phyloP scores from a whole-genome alignment of 2,329 filamentous ascomycete genomes.

The Trichophyton verrucosum region DNA sequence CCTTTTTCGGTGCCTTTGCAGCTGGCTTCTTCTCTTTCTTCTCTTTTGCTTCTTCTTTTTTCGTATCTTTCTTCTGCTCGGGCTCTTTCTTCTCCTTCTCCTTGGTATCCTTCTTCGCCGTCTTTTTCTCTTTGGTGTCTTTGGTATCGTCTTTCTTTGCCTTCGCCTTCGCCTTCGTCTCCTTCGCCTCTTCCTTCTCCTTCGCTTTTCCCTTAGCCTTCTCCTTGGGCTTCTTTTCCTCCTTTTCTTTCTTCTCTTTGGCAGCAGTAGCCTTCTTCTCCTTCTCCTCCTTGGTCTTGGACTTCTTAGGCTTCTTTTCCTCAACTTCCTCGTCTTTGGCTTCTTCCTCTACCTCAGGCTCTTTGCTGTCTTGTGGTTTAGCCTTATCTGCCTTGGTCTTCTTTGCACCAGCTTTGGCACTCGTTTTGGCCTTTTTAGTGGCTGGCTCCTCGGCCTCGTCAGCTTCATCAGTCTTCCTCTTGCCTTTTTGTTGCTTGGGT shows the following conservation, averaged over 20 bases:
- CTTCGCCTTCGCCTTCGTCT: slow-evolving; percentile 15
- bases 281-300: slow-evolving; percentile 9
- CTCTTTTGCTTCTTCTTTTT: slow-evolving; percentile 13
- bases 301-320: slow-evolving; percentile 8
- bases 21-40: slow-evolving; percentile 14
- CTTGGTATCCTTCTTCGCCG: not conserved
- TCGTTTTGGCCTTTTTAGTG: slow-evolving; percentile 14
- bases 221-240: slow-evolving; percentile 12
- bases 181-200: slow-evolving; percentile 8
- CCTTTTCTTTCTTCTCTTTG: slow-evolving; percentile 13
- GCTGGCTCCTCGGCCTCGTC: slow-evolving; percentile 12
- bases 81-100: not conserved
- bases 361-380: slow-evolving; percentile 5
- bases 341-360: slow-evolving; percentile 7
- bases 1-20: slow-evolving; percentile 6
- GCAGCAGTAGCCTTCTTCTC: slow-evolving; percentile 6
- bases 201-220: slow-evolving; percentile 10
- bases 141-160: slow-evolving; percentile 8
- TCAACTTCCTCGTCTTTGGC: not conserved
- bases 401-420: slow-evolving; percentile 4
- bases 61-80: slow-evolving; percentile 9
- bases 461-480: slow-evolving; percentile 22
- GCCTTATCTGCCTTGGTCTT: slow-evolving; percentile 6
- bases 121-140: not conserved
- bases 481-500: slow-evolving; percentile 20